Evolutionary conservation across 2,329 filamentous ascomycete genomes (phyloP).

Genomic region (Fusarium vanettenii): DNA sequence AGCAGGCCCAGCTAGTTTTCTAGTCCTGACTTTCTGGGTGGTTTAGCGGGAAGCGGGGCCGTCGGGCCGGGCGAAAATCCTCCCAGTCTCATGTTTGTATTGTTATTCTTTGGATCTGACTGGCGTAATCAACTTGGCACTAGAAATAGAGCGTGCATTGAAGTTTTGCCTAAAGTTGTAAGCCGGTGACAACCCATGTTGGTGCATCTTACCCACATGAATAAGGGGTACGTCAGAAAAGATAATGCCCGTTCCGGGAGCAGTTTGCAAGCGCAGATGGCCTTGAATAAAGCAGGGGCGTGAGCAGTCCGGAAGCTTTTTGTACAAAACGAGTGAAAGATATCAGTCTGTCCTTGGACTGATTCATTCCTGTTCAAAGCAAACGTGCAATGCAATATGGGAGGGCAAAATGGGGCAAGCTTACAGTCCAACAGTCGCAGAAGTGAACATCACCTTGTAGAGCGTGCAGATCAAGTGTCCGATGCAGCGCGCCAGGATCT

Average conservation of each 20-base stretch:
- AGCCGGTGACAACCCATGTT: background rate
- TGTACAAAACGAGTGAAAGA: background rate
- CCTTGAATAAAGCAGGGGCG: background rate
- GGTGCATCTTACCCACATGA: background rate
- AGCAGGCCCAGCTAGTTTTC: no score
- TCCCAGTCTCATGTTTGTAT: background rate
- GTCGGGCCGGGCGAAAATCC: background rate
- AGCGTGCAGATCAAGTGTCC: background rate
- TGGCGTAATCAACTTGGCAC: background rate
- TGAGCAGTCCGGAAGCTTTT: background rate
- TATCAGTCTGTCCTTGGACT: background rate
- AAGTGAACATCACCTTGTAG: background rate
- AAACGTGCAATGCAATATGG: background rate
- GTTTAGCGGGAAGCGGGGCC: background rate
- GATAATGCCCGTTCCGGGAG: background rate
- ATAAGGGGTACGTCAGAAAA: background rate
- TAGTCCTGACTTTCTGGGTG: no score
- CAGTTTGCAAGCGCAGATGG: background rate
- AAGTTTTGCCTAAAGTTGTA: background rate
- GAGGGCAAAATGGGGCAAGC: background rate
- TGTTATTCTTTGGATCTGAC: background rate
- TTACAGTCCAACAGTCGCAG: background rate
- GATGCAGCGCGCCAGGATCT: background rate
- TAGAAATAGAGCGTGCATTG: background rate
- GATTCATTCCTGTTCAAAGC: background rate